Base-by-base conservation (phyloP, 2,329 filamentous ascomycete species). In the Alternaria sp. region DNA sequence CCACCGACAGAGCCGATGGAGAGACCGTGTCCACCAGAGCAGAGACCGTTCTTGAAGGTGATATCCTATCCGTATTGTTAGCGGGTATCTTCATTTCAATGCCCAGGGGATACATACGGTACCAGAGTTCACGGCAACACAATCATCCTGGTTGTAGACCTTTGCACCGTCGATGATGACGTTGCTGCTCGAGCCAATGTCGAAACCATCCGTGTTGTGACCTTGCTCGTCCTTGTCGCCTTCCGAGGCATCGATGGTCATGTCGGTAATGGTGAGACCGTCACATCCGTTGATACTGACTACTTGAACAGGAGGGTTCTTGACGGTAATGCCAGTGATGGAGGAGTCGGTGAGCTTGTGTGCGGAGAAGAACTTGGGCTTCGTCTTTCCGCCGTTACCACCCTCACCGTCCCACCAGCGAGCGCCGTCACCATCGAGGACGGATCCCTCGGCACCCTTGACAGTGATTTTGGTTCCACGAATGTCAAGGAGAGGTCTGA, bases 121-220 rank as follows among this genome's bases (percentile, higher is more conserved):
- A 63, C 86, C 86, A 3, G 84, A 87, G 79, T 88, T 88, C 66
- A 88, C 78, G 18, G 86, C 87, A 15, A 88, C 77, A 67, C 86
- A 88, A 69, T 88, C 87, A 63, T 88, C 87, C 76, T 88, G 87
- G 77, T 88, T 88, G 68, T 84, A 80, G 26, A 88, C 81, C 54
- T 77, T 82, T 5, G 85, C 85, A 28, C 82, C 81, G 45, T 79
- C 78, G 68, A 88, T 87, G 30, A 80, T 81, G 25, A 88, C 78
- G 26, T 80, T 81, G 46, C 76, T 80, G 18, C 81, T 84, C 10
- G 73, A 78, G 41, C 85, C 84, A 57, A 89, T 82, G 61, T 88
- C 86, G 65, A 88, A 89, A 0, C 78, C 84, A 70, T 88, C 86
- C 2, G 86, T 88, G 79, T 88, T 88, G 69, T 79, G 77, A 41